Percentiles rank a stretch among this genome's conserved stretches.
phyloP scores from a whole-genome alignment of 2,329 filamentous ascomycete species.

The Phyllosticta capitalensis region DNA sequence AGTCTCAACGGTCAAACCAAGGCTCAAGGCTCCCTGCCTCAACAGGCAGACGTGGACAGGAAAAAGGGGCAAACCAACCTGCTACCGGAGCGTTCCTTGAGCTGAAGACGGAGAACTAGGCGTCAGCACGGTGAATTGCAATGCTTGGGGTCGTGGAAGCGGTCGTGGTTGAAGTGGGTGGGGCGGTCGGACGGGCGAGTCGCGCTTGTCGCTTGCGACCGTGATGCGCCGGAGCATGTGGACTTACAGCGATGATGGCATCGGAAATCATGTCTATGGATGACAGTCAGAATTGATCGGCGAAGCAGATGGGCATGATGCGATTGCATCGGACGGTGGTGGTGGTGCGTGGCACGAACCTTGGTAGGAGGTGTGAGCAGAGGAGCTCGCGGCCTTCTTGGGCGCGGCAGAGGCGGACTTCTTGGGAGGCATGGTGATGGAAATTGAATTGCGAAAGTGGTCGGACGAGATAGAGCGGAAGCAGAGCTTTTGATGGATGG shows the following conservation, averaged over 20 bases:
- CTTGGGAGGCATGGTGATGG: slow-evolving; percentile 53
- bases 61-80: slow-evolving; percentile 46
- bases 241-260: slow-evolving; percentile 60
- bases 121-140: slow-evolving; percentile 37
- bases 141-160: slow-evolving; percentile 16
- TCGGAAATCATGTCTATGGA: slow-evolving; percentile 62
- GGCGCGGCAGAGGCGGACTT: slow-evolving; percentile 45
- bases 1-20: slow-evolving; percentile 23
- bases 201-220: slow-evolving; percentile 26
- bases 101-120: slow-evolving; percentile 39
- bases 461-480: slow-evolving; percentile 18
- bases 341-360: slow-evolving; percentile 43
- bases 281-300: slow-evolving; percentile 43
- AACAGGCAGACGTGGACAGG: slow-evolving; percentile 15
- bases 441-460: slow-evolving; percentile 10
- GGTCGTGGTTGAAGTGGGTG: slow-evolving; percentile 20
- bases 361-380: slow-evolving; percentile 56
- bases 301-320: slow-evolving; percentile 37
- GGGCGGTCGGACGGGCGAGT: slow-evolving; percentile 21
- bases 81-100: slow-evolving; percentile 61
- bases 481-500: slow-evolving; percentile 28
- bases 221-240: slow-evolving; percentile 41
- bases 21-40: slow-evolving; percentile 17
- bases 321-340: slow-evolving; percentile 32
- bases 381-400: slow-evolving; percentile 48